Base-by-base conservation (phyloP, 371 early-diverging fungal species). In the Mortierella sp. region DNA sequence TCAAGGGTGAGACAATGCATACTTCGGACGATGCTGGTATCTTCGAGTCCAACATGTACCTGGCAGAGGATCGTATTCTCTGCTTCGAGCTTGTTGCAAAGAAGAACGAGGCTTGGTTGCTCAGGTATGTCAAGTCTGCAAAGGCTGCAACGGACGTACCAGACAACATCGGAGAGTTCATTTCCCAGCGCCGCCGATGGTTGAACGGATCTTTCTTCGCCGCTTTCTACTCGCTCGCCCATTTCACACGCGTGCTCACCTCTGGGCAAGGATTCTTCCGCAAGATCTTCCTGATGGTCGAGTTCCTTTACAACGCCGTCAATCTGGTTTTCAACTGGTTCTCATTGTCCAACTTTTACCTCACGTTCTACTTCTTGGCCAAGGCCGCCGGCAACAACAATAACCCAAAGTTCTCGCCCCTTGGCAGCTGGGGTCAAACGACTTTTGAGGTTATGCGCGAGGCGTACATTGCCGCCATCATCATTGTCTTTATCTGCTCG, bases 291-390 rank as follows among this genome's bases (percentile, higher is more conserved):
- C 78, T 95, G 57, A 80, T 86, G 3, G 50, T 93, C 19, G 91
- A 94, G 78, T 84, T 85, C 31, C 42, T 91, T 31, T 94, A 92
- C 72, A 94, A 91, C 67, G 67, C 86, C 52, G 66, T 93, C 67
- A 89, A 78, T 50, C 72, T 94, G 59, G 58, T 91, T 7, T 94
- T 95, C 72, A 90, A 86, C 54, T 95, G 93, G 93, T 86, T 95
- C 58, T 81, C 89, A 5, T 71, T 94, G 72, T 61, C 64, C 56
- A 73, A 68, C 49, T 61, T 68, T 26, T 73, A 73, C 47, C 56
- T 73, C 39, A 64, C 74, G 1, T 67, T 68, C 43, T 73, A 68
- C 28, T 57, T 68, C 61, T 47, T 73, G 31, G 54, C 61, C 42
- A 51, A 72, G 39, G 72, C 80, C 47, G 72, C 73, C 26, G 68